phyloP scores from a whole-genome alignment of 139 green algal genomes.

The Chlorella sp. region DNA sequence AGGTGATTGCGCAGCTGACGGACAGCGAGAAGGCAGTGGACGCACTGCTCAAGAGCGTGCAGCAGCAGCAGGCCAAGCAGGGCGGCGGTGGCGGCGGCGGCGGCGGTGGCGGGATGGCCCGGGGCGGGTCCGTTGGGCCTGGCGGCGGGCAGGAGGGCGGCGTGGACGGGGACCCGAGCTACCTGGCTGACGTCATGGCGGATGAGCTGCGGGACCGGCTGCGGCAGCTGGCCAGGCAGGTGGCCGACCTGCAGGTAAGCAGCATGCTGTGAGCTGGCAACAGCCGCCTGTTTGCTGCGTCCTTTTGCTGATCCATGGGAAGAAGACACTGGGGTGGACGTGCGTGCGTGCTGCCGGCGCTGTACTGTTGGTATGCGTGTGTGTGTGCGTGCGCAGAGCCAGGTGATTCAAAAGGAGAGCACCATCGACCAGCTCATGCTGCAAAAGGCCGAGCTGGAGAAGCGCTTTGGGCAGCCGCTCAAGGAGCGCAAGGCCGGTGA shows the following conservation, averaged over 20 bases:
- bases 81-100: not conserved
- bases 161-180: conserved; percentile 4
- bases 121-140: not conserved
- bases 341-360: too few relatives aligned
- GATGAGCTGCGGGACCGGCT: conserved; percentile 42
- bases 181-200: conserved; percentile 41
- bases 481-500: conserved; percentile 26
- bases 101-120: not conserved
- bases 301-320: too few relatives aligned
- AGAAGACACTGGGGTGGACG: too few relatives aligned
- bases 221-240: conserved; percentile 32
- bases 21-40: conserved; percentile 28
- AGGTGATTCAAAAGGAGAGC: conserved; percentile 26
- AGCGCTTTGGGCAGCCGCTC: conserved; percentile 21
- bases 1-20: conserved; percentile 18
- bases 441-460: conserved; percentile 28
- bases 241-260: conserved; percentile 43
- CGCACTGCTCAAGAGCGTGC: conserved; percentile 23
- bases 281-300: too few relatives aligned
- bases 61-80: not conserved
- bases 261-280: too few relatives aligned
- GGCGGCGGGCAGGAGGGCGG: not conserved
- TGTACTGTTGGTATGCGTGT: too few relatives aligned
- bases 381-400: not conserved
- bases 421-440: conserved; percentile 24